phyloP scores from a whole-genome alignment of 108 stramenopile species.

The Cyclostephanos tholiformis region DNA sequence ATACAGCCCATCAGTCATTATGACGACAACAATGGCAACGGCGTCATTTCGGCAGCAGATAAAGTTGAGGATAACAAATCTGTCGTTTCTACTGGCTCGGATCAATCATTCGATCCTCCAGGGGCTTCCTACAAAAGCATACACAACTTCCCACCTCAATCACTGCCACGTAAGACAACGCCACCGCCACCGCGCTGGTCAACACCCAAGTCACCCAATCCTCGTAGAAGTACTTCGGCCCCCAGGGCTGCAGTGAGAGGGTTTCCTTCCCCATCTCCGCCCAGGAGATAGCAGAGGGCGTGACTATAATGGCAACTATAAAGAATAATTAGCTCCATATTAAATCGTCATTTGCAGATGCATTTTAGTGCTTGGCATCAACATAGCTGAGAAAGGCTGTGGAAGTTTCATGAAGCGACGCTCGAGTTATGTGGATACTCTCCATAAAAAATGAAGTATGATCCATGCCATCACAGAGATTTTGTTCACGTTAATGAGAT shows the following conservation, averaged over 20 bases:
- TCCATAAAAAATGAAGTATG: too few species aligned
- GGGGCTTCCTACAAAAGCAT: slow-evolving; percentile 43
- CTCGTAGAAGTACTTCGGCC: slow-evolving; percentile 16
- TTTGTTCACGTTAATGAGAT: too few species aligned
- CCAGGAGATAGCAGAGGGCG: not conserved
- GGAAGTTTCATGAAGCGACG: too few species aligned
- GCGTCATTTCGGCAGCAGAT: not conserved
- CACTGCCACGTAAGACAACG: slow-evolving; percentile 13
- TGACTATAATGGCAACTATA: too few species aligned
- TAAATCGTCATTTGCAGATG: too few species aligned
- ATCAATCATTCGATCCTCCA: slow-evolving; percentile 46
- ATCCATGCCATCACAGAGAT: too few species aligned
- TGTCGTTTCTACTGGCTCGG: slow-evolving; percentile 25
- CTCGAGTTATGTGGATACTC: too few species aligned
- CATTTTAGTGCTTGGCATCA: too few species aligned
- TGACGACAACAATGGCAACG: not conserved
- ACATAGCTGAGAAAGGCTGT: too few species aligned
- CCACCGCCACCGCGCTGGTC: slow-evolving; percentile 11
- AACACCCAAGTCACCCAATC: slow-evolving; percentile 10
- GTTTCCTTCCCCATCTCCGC: not conserved
- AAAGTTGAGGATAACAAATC: slow-evolving; percentile 33
- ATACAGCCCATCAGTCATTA: not conserved
- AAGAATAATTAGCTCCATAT: too few species aligned
- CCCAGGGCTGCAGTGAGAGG: slow-evolving; percentile 9
- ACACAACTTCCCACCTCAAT: not conserved